phyloP scores from a whole-genome alignment of 768 basidiomycete species.

The Candolleomyces efflorescens region DNA sequence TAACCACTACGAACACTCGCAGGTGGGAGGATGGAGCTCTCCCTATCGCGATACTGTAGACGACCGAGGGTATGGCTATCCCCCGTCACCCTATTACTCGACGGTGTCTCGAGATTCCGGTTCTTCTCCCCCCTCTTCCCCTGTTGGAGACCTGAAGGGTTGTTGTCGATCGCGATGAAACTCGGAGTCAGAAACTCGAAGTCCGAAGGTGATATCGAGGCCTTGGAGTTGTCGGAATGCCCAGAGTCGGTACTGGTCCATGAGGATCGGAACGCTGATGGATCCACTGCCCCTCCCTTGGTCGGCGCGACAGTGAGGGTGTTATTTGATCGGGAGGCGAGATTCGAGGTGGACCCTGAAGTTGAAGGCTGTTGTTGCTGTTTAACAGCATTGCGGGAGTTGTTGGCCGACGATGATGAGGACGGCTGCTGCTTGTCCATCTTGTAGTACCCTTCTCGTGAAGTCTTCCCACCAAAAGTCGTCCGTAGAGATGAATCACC shows the following conservation, averaged over 20 bases:
- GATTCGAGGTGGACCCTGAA: background rate
- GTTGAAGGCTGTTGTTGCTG: background rate
- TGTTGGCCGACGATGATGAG: background rate
- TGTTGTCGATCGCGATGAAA: background rate
- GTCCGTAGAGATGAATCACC: background rate
- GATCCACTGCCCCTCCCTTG: background rate
- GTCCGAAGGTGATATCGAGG: background rate
- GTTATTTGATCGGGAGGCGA: background rate
- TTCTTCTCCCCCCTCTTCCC: background rate
- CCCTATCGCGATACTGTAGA: background rate
- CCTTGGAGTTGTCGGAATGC: background rate
- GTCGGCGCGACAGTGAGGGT: background rate
- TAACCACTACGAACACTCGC: background rate
- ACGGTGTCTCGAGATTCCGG: background rate
- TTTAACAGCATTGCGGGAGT: background rate
- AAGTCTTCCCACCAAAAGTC: background rate
- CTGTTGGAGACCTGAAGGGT: background rate
- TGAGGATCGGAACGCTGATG: background rate
- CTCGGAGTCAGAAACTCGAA: slow-evolving; percentile 2
- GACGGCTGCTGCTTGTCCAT: background rate
- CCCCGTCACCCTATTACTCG: background rate
- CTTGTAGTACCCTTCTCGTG: background rate
- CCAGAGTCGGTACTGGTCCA: background rate
- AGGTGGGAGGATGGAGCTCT: background rate
- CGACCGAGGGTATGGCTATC: background rate